Evolutionary conservation across 2,329 filamentous ascomycete species (phyloP).

Genomic region (Fusarium brachygibbosum): DNA sequence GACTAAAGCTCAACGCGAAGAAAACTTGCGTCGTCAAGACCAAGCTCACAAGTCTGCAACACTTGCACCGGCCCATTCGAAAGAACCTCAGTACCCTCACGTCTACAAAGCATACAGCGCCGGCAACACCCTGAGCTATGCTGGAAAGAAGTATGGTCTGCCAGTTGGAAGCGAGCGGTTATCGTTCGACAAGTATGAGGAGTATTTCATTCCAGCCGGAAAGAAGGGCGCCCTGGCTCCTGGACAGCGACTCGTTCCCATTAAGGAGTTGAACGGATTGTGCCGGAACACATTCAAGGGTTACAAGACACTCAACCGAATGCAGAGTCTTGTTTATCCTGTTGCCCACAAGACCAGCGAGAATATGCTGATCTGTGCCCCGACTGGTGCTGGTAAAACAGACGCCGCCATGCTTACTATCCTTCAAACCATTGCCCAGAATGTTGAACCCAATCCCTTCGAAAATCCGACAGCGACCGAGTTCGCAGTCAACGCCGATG

Average conservation of each 20-base stretch:
- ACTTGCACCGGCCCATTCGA: slow-evolving; percentile 78
- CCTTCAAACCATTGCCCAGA: slow-evolving; percentile 89
- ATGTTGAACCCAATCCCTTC: slow-evolving; percentile 82
- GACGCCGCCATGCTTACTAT: slow-evolving; percentile 98
- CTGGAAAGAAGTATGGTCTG: slow-evolving; percentile 85
- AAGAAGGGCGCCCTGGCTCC: slow-evolving; percentile 80
- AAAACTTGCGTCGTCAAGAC: slow-evolving; percentile 81
- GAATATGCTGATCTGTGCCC: slow-evolving; percentile 98
- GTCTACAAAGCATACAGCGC: slow-evolving; percentile 88
- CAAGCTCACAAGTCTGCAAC: slow-evolving; percentile 83
- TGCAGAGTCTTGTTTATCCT: slow-evolving; percentile 97
- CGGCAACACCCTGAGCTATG: slow-evolving; percentile 84
- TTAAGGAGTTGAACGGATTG: slow-evolving; percentile 87
- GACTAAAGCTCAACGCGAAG: slow-evolving; percentile 82
- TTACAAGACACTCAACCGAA: slow-evolving; percentile 93
- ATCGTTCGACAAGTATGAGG: slow-evolving; percentile 85
- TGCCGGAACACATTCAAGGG: slow-evolving; percentile 93
- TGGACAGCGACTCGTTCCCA: slow-evolving; percentile 81
- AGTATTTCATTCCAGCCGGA: slow-evolving; percentile 87
- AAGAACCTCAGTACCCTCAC: slow-evolving; percentile 87
- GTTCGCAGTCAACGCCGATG: slow-evolving; percentile 84
- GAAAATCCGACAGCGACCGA: slow-evolving; percentile 80
- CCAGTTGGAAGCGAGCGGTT: slow-evolving; percentile 79
- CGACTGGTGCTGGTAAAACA: slow-evolving; percentile 98
- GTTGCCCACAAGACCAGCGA: slow-evolving; percentile 96